Evolutionary conservation across 2,329 filamentous ascomycete species (phyloP), one percentile per base, ranked within the genome.

Genomic region (Myriosclerotinia scirpicola): DNA sequence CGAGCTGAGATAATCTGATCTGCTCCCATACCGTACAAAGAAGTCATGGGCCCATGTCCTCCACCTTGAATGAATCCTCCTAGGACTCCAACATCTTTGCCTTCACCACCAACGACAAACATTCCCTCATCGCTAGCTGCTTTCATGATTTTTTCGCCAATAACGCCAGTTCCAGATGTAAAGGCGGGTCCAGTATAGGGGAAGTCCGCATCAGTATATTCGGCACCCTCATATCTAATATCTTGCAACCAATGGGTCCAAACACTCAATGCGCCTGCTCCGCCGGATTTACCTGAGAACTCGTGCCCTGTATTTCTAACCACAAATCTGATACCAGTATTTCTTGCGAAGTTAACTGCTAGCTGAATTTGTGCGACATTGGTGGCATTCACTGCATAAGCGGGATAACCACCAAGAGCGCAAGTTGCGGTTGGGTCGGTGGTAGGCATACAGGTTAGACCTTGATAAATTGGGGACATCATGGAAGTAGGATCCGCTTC

Each of bases 31-130:
- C 87, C 87, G 65, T 83, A 83, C 1, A 77, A 77, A 0, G 84
- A 81, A 0, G 79, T 75, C 3, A 89, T 76, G 1, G 84, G 75
- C 0, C 81, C 83, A 73, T 90, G 87, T 0, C 87, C 87, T 1
- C 85, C 87, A 0, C 86, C 86, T 26, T 85, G 84, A 2, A 82
- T 79, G 55, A 85, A 90, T 0, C 87, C 87, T 40, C 71, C 72
- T 12, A 59, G 67, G 22, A 71, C 38, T 11, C 70, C 70, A 48
- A 73, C 72, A 11, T 0, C 46, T 1, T 42, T 36, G 34, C 84
- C 82, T 80, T 82, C 20, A 80, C 80, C 11, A 84, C 86, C 2
- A 84, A 77, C 9, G 9, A 86, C 77, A 1, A 80, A 79, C 78
- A 79, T 40, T 82, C 76, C 64, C 80, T 79, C 66, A 78, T 70